Percentiles rank a stretch among this genome's conserved stretches.
These are phyloP conservation scores for Pichia eremophila DNA, from an alignment of 805 yeast genomes.

Conservation along the genomic window DNA sequence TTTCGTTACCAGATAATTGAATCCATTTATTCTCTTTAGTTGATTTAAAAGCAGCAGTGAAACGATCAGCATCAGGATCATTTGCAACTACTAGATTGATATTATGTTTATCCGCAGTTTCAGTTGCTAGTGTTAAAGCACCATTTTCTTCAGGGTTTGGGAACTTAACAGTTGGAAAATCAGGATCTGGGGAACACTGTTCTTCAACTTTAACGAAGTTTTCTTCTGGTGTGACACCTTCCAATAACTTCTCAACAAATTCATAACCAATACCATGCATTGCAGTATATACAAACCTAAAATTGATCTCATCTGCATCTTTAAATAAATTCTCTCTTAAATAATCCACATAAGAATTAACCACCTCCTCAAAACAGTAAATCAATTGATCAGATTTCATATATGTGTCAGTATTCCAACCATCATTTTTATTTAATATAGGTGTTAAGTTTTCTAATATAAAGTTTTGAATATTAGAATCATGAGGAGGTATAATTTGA, in stretches of 20 bases:
- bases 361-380: conserved; percentile 34
- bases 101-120: conserved; percentile 41
- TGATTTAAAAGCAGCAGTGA: conserved; percentile 64
- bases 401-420: conserved; percentile 26
- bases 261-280: conserved; percentile 91
- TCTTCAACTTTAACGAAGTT: conserved; percentile 38
- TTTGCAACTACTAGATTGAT: conserved; percentile 65
- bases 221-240: conserved; percentile 11
- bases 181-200: conserved; percentile 75
- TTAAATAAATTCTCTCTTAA: conserved; percentile 27
- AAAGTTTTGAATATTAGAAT: conserved; percentile 53
- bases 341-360: conserved; percentile 31
- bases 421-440: conserved; percentile 32
- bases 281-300: conserved; percentile 75
- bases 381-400: conserved; percentile 20
- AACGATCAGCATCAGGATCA: conserved; percentile 97
- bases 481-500: conserved; percentile 92
- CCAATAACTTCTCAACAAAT: conserved; percentile 38
- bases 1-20: conserved; percentile 85
- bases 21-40: conserved; percentile 40
- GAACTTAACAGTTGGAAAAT: conserved; percentile 74
- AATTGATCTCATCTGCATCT: conserved; percentile 19
- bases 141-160: conserved; percentile 97
- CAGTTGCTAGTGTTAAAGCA: conserved; percentile 67
- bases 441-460: conserved; percentile 59